These are phyloP conservation scores for Carex littledalei DNA, from an alignment of 176 grass and related monocot genomes.

Conservation along the genomic window DNA sequence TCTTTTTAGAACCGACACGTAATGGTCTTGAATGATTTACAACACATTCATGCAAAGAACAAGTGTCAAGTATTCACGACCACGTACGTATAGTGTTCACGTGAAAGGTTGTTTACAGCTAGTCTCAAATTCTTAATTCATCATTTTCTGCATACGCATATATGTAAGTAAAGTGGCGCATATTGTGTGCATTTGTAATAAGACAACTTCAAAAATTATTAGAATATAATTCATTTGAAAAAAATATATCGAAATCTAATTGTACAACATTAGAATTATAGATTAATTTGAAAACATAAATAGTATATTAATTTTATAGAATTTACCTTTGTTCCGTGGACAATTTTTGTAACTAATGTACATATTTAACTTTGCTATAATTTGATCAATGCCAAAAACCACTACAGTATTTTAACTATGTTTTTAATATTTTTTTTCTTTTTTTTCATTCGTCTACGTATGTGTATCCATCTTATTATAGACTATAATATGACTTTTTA, in stretches of 20 bases:
- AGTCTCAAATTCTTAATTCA: neutral
- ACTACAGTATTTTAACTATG: neutral
- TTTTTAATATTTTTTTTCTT: neutral
- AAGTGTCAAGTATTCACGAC: neutral
- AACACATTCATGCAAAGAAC: slow-evolving; percentile 2
- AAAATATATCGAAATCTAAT: neutral
- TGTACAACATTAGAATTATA: neutral
- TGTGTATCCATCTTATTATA: neutral
- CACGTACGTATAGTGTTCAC: slow-evolving; percentile 9
- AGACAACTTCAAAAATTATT: neutral
- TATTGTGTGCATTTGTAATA: neutral
- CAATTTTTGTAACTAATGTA: too few species aligned
- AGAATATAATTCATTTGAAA: neutral
- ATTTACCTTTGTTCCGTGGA: neutral
- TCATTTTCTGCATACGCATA: neutral
- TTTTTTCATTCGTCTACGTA: neutral
- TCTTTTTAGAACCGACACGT: neutral
- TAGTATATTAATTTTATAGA: too few species aligned
- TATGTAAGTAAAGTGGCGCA: neutral
- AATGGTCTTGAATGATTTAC: neutral
- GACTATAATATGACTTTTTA: neutral
- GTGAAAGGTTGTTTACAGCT: slow-evolving; percentile 15
- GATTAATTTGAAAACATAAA: neutral
- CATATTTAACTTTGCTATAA: too few species aligned
- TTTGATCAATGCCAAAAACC: too few species aligned